Conservation (phyloP, 805 yeast genomes). For the Candida manassasensis region DNA sequence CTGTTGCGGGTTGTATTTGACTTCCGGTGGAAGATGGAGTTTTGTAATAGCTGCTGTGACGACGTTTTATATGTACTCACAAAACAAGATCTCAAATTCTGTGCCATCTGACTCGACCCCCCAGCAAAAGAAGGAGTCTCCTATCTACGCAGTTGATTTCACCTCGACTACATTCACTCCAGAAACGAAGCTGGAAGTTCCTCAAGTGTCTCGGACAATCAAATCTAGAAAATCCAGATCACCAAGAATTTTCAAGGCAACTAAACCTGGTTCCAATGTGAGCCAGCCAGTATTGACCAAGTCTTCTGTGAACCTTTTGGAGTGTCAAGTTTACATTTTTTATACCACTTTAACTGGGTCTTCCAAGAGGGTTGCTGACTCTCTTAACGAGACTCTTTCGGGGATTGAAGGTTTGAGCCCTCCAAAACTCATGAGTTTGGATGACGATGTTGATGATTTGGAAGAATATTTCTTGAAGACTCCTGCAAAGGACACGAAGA, state of each 20-base stretch:
- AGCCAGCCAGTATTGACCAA: slow-evolving; percentile 36
- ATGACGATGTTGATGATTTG: slow-evolving; percentile 75
- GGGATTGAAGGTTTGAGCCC: slow-evolving; percentile 20
- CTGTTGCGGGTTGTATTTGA: slow-evolving; percentile 25
- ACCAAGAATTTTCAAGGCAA: slow-evolving; percentile 40
- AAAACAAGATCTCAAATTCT: slow-evolving; percentile 1
- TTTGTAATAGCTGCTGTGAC: slow-evolving; percentile 22
- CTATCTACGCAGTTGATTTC: slow-evolving; percentile 40
- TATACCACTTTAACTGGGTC: slow-evolving; percentile 87
- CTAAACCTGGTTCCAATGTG: slow-evolving; percentile 20
- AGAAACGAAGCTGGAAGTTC: slow-evolving; percentile 15
- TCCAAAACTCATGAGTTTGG: slow-evolving; percentile 63
- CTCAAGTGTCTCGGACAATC: slow-evolving; percentile 6
- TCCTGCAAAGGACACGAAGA: slow-evolving; percentile 42
- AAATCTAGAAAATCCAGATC: slow-evolving; percentile 22
- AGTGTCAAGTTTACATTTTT: slow-evolving; percentile 61
- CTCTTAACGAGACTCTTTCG: slow-evolving; percentile 37
- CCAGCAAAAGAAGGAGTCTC: slow-evolving; percentile 18
- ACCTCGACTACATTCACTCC: slow-evolving; percentile 32
- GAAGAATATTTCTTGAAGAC: slow-evolving; percentile 74
- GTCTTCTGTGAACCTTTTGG: slow-evolving; percentile 36
- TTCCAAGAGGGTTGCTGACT: slow-evolving; percentile 62
- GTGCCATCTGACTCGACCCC: slow-evolving; percentile 1
- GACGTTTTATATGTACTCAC: slow-evolving; percentile 7
- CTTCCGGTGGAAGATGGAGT: slow-evolving; percentile 42